Percentiles rank a stretch among this genome's conserved stretches.
These are phyloP conservation scores for Stemphylium lycopersici DNA, from an alignment of 2,329 filamentous ascomycete genomes.

Conservation along the genomic window DNA sequence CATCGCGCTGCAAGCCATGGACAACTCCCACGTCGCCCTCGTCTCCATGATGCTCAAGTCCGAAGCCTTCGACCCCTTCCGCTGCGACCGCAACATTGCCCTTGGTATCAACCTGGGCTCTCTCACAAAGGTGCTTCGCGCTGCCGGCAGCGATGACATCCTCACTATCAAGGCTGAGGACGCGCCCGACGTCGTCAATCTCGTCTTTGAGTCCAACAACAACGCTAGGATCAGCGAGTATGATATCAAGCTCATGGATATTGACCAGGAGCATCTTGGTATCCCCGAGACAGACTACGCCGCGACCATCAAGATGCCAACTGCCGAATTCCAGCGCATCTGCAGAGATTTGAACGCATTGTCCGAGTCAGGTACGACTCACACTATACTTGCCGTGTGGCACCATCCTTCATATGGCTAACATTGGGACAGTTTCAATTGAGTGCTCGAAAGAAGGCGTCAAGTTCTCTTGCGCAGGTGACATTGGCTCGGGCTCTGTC, in stretches of 20 bases:
- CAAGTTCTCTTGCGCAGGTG: constrained; percentile 90
- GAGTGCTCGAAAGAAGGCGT: constrained; percentile 97
- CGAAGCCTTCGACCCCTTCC: constrained; percentile 91
- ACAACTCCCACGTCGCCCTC: constrained; percentile 98
- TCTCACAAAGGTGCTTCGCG: constrained; percentile 94
- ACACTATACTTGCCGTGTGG: background rate
- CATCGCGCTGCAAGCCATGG: constrained; percentile 98
- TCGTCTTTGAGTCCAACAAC: constrained; percentile 89
- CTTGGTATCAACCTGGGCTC: constrained; percentile 97
- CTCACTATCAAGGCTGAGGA: constrained; percentile 98
- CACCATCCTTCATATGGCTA: constrained; percentile 24
- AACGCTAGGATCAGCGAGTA: constrained; percentile 96
- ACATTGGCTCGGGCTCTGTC: constrained; percentile 94
- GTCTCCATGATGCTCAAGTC: constrained; percentile 99
- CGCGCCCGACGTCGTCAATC: constrained; percentile 91
- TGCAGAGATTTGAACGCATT: constrained; percentile 89
- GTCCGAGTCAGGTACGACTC: constrained; percentile 85
- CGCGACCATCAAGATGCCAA: constrained; percentile 87
- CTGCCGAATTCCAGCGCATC: constrained; percentile 90
- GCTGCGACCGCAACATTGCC: constrained; percentile 98
- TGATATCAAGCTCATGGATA: constrained; percentile 99
- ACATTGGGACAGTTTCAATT: constrained; percentile 73
- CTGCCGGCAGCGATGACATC: constrained; percentile 91
- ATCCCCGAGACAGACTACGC: constrained; percentile 99
- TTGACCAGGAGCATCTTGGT: constrained; percentile 98